Evolutionary conservation across 2,329 filamentous ascomycete species (phyloP).

Genomic region (Stagonosporopsis chrysanthemi): DNA sequence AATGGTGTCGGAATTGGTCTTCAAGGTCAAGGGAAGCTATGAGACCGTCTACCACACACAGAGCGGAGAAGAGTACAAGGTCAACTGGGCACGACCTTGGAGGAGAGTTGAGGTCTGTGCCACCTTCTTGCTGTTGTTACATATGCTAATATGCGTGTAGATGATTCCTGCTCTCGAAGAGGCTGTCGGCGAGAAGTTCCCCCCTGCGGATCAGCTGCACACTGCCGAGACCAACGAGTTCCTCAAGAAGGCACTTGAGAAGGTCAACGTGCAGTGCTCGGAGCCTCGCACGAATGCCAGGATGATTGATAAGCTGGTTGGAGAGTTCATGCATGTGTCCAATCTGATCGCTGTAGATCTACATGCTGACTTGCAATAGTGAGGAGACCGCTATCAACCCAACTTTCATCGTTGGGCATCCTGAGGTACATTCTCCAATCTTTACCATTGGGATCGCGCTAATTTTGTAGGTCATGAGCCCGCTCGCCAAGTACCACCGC

Average conservation of each 20-base stretch:
- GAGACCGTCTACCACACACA: slow-evolving; percentile 87
- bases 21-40: slow-evolving; percentile 81
- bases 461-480: slow-evolving; percentile 78
- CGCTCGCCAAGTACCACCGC: slow-evolving; percentile 94
- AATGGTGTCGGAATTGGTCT: slow-evolving; percentile 63
- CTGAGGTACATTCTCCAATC: neutral
- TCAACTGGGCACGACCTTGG: slow-evolving; percentile 98
- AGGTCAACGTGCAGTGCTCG: slow-evolving; percentile 88
- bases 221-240: slow-evolving; percentile 89
- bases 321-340: slow-evolving; percentile 68
- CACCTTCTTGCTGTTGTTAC: neutral
- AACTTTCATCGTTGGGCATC: slow-evolving; percentile 88
- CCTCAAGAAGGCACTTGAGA: slow-evolving; percentile 76
- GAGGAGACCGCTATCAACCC: slow-evolving; percentile 94
- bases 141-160: slow-evolving; percentile 54
- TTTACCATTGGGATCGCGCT: neutral
- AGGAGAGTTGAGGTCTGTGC: slow-evolving; percentile 64
- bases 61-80: slow-evolving; percentile 82
- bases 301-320: slow-evolving; percentile 93
- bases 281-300: slow-evolving; percentile 91
- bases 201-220: slow-evolving; percentile 85
- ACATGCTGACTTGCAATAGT: slow-evolving; percentile 48
- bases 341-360: neutral
- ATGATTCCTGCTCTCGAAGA: slow-evolving; percentile 96
- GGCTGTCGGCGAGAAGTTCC: slow-evolving; percentile 91